Conservation (phyloP, 2,329 filamentous ascomycete genomes). For the Shiraia sp. region DNA sequence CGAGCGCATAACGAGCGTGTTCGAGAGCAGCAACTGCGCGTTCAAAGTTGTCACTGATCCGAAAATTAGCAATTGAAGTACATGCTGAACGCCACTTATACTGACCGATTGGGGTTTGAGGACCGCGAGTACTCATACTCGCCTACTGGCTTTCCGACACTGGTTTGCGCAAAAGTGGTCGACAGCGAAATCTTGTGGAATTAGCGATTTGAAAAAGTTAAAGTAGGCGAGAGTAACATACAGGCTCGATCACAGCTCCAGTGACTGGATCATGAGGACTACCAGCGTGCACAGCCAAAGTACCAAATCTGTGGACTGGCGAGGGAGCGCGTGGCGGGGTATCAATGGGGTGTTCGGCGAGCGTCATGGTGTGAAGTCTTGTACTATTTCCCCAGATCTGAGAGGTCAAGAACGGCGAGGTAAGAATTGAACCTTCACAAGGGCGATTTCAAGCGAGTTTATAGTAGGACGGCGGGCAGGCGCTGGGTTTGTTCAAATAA, state of each 20-base stretch:
- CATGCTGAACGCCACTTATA: background rate
- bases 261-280: conserved; percentile 87
- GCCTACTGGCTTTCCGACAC: conserved; percentile 85
- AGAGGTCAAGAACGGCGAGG: background rate
- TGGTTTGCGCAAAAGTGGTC: conserved; percentile 91
- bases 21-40: conserved; percentile 87
- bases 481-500: conserved; percentile 15
- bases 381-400: too few relatives aligned
- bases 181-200: conserved; percentile 77
- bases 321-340: conserved; percentile 75
- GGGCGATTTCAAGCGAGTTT: background rate
- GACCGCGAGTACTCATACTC: conserved; percentile 91
- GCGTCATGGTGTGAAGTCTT: conserved; percentile 38
- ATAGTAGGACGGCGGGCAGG: conserved; percentile 4
- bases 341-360: conserved; percentile 62
- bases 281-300: conserved; percentile 91
- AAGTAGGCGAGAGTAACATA: conserved; percentile 37
- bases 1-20: conserved; percentile 87
- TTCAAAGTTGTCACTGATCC: conserved; percentile 81
- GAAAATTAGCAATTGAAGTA: conserved; percentile 11
- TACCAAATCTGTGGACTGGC: conserved; percentile 82
- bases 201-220: conserved; percentile 7
- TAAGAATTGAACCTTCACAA: background rate
- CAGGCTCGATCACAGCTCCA: conserved; percentile 90
- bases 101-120: conserved; percentile 82